A percentile compares a stretch with the other conserved stretches of the same genome.
These are phyloP conservation scores for Cystofilobasidium capitatum DNA, from an alignment of 768 basidiomycete genomes.

Conservation along the genomic window DNA sequence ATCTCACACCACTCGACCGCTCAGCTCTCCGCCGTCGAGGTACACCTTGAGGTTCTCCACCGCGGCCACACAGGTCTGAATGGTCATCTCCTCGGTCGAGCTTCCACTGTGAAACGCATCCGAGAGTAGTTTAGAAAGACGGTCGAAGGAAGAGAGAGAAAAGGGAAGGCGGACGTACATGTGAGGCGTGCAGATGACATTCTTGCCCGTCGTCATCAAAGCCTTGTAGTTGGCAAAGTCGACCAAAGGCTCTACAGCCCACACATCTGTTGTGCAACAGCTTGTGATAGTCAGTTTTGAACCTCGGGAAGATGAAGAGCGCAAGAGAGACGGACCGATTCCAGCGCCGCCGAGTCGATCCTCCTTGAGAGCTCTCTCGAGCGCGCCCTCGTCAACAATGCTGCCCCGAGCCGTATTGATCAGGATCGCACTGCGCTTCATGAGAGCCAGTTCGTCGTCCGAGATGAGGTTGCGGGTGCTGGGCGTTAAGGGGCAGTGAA, in stretches of 20 bases:
- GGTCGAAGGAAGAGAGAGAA: too few species aligned
- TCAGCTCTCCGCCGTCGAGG: neutral
- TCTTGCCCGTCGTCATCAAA: slow-evolving; percentile 4
- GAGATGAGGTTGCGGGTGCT: slow-evolving; percentile 49
- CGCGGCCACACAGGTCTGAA: slow-evolving; percentile 1
- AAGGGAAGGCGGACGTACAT: too few species aligned
- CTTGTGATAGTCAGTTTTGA: too few species aligned
- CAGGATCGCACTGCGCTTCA: slow-evolving; percentile 54
- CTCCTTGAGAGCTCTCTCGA: slow-evolving; percentile 47
- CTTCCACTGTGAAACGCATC: too few species aligned
- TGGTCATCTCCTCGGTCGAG: slow-evolving; percentile 7
- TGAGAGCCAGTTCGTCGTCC: slow-evolving; percentile 45
- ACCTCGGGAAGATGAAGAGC: too few species aligned
- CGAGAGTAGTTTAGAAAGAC: too few species aligned
- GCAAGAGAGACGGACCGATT: slow-evolving; percentile 51
- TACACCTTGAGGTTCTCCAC: neutral
- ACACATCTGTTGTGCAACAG: neutral
- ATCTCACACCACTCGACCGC: neutral
- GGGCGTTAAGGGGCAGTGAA: slow-evolving; percentile 54
- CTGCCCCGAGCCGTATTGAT: slow-evolving; percentile 62
- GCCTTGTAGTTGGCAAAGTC: neutral
- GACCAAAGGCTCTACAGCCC: neutral
- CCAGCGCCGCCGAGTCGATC: slow-evolving; percentile 12
- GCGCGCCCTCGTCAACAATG: slow-evolving; percentile 52
- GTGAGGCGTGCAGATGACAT: slow-evolving; percentile 4